These are phyloP conservation scores for Falciphora oryzae DNA, from an alignment of 2,329 filamentous ascomycete species.

Conservation along the genomic window DNA sequence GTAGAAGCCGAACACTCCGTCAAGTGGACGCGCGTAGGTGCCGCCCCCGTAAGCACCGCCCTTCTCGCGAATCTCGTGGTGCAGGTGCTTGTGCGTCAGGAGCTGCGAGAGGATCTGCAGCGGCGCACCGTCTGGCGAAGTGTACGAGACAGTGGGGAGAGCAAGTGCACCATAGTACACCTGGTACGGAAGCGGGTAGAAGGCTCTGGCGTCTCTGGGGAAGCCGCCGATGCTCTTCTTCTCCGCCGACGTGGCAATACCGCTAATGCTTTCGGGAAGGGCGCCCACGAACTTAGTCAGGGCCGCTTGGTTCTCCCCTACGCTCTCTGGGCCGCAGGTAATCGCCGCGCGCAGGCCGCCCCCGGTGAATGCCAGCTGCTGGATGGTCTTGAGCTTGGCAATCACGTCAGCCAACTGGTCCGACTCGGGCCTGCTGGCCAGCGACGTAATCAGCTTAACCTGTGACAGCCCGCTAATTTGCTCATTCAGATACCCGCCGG, in stretches of 20 bases:
- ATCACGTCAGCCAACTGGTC: constrained; percentile 72
- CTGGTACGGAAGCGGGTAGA: constrained; percentile 94
- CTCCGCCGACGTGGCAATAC: constrained; percentile 22
- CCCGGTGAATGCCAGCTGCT: constrained; percentile 63
- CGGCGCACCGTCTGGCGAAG: constrained; percentile 65
- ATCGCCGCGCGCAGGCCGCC: constrained; percentile 69
- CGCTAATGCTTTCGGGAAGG: constrained; percentile 36
- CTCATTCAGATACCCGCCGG: constrained; percentile 67
- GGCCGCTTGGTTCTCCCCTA: constrained; percentile 61
- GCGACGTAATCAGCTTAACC: constrained; percentile 72
- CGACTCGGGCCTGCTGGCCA: constrained; percentile 66
- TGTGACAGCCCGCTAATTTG: constrained; percentile 89
- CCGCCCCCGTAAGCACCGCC: constrained; percentile 94
- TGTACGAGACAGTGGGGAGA: constrained; percentile 79
- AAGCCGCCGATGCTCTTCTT: constrained; percentile 18
- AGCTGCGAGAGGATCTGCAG: constrained; percentile 87
- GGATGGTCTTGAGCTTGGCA: constrained; percentile 77
- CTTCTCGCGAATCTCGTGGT: constrained; percentile 97
- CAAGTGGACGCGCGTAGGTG: constrained; percentile 72
- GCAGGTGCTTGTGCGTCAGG: constrained; percentile 91
- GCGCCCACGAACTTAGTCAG: constrained; percentile 64
- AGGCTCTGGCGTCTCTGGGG: constrained; percentile 60
- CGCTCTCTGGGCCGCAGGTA: constrained; percentile 75
- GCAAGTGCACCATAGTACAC: constrained; percentile 90
- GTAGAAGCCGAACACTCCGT: constrained; percentile 89